phyloP scores from a whole-genome alignment of 495 filamentous ascomycete genomes.

The Trichoderma asperelloides region DNA sequence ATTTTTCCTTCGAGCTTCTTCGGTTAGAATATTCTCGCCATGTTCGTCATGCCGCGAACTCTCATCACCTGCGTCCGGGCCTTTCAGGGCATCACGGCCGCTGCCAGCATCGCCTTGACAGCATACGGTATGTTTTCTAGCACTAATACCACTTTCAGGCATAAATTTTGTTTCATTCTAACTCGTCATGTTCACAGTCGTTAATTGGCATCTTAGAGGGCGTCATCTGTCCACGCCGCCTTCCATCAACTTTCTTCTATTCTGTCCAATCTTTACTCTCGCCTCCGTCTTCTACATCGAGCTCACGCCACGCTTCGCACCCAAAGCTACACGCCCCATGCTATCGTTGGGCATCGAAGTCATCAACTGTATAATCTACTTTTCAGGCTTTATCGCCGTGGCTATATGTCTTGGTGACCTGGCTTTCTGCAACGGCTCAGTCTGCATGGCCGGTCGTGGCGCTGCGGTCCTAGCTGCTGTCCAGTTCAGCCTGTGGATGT shows the following conservation, averaged over 20 bases:
- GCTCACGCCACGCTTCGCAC: slow-evolving; percentile 46
- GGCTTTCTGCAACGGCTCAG: slow-evolving; percentile 42
- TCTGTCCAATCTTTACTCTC: slow-evolving; percentile 54
- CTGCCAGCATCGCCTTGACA: slow-evolving; percentile 59
- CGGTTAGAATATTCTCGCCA: no score
- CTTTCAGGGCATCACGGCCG: slow-evolving; percentile 52
- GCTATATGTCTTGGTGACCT: slow-evolving; percentile 51
- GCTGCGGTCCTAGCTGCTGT: slow-evolving; percentile 38
- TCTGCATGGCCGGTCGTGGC: slow-evolving; percentile 40
- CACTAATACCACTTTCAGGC: not conserved
- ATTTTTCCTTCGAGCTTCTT: not conserved
- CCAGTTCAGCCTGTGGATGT: slow-evolving; percentile 35
- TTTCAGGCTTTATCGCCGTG: slow-evolving; percentile 67
- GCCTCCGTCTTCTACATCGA: slow-evolving; percentile 59
- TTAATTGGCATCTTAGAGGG: slow-evolving; percentile 42
- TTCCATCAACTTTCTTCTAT: slow-evolving; percentile 61
- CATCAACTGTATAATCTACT: slow-evolving; percentile 71
- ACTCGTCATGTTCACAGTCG: slow-evolving; percentile 22
- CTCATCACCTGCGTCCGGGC: slow-evolving; percentile 19
- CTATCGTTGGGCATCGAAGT: slow-evolving; percentile 53
- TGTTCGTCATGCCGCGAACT: slow-evolving; percentile 16
- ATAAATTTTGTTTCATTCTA: not conserved
- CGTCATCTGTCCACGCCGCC: slow-evolving; percentile 37
- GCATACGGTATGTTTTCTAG: slow-evolving; percentile 51
- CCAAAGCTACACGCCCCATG: slow-evolving; percentile 44